Conservation (phyloP, 164 flowering plant genomes). For the Magnolia changhungtana region DNA sequence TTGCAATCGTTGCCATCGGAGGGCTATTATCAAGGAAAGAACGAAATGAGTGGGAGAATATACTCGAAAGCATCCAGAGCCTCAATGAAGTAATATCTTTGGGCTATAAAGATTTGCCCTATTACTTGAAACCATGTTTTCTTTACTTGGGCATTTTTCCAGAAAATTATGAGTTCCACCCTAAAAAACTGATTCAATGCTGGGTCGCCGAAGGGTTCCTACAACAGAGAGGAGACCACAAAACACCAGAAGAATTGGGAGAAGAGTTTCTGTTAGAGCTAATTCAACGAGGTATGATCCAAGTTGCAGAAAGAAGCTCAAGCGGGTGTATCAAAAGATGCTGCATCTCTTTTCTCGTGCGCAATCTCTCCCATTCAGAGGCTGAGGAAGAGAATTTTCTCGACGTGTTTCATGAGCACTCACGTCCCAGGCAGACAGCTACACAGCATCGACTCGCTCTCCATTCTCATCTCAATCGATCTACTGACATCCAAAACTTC, state of each 20-base stretch:
- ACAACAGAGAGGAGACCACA: neutral
- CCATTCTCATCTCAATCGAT: neutral
- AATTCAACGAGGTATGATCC: constrained; percentile 4
- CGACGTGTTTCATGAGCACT: neutral
- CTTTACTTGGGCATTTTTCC: constrained; percentile 5
- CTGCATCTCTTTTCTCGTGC: constrained; percentile 1
- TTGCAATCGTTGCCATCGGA: constrained; percentile 13
- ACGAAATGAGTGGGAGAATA: neutral
- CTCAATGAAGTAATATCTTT: neutral
- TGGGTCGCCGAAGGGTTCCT: constrained; percentile 8
- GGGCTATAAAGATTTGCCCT: constrained; percentile 16
- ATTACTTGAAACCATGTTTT: constrained; percentile 11
- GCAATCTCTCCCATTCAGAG: constrained; percentile 1
- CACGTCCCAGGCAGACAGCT: no score
- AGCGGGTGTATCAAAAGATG: constrained; percentile 1
- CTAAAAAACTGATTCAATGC: neutral
- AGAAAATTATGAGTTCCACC: neutral
- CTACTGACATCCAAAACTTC: neutral
- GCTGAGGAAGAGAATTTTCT: constrained; percentile 9
- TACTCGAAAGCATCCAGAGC: neutral
- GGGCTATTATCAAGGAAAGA: neutral
- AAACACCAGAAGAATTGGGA: constrained; percentile 13
- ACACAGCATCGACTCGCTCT: neutral
- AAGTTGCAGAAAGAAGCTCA: constrained; percentile 1
- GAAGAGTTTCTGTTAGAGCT: constrained; percentile 11